phyloP scores from a whole-genome alignment of 1,284 basidiomycete genomes.

The Pterula multifida region DNA sequence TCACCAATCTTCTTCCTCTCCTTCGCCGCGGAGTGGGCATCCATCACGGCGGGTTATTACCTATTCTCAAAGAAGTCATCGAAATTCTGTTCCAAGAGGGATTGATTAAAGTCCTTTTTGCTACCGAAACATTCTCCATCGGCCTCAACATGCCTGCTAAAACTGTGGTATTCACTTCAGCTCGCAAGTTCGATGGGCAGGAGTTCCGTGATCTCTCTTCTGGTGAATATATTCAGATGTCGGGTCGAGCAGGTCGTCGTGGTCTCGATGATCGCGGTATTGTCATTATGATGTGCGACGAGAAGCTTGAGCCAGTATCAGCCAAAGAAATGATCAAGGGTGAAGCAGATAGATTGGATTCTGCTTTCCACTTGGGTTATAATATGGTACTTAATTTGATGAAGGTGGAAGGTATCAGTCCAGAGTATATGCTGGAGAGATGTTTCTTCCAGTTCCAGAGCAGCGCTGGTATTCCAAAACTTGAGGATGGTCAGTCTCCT shows the following conservation, averaged over 20 bases:
- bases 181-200: conserved; percentile 92
- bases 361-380: conserved; percentile 97
- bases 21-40: conserved; percentile 96
- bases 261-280: conserved; percentile 98
- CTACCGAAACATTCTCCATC: conserved; percentile 99
- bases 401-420: conserved; percentile 97
- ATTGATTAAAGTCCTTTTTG: conserved; percentile 97
- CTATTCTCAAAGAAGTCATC: conserved; percentile 98
- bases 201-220: conserved; percentile 87
- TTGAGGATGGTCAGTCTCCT: conserved; percentile 68
- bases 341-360: conserved; percentile 93
- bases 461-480: conserved; percentile 74
- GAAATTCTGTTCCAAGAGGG: conserved; percentile 99
- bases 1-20: conserved; percentile 86
- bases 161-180: conserved; percentile 95
- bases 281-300: conserved; percentile 99
- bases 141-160: conserved; percentile 99
- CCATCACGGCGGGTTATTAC: conserved; percentile 95
- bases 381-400: conserved; percentile 99
- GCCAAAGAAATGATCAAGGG: conserved; percentile 99
- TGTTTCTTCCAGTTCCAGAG: conserved; percentile 99
- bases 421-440: conserved; percentile 95
- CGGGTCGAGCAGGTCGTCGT: conserved; percentile 93
- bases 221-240: conserved; percentile 98
- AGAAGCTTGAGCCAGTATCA: conserved; percentile 86